Base-by-base conservation (phyloP, 2,329 filamentous ascomycete genomes). In the Lachnellula subtilissima region DNA sequence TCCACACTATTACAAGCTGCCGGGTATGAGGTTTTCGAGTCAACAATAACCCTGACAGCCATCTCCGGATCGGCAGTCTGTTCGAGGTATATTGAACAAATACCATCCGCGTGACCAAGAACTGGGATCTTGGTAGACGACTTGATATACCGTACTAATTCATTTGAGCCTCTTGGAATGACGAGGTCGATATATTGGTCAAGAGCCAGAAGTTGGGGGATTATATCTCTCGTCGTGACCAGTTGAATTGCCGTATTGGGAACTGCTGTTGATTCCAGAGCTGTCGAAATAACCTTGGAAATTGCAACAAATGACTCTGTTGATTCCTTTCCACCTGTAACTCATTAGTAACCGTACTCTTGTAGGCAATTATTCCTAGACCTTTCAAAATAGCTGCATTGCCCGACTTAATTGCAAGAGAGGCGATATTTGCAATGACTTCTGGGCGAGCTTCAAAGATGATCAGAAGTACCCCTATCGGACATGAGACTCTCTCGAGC, bases 381-480 rank as follows among this genome's bases (percentile, higher is more conserved):
- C 86, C 93, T 79, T 99, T 99, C 59, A 99, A 78, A 67, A 99
- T 97, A 51, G 92, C 94, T 37, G 94, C 89, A 73, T 99, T 99
- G 67, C 91, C 94, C 12, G 93, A 97, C 73, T 99, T 99, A 73
- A 99, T 89, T 39, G 94, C 92, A 23, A 99, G 80, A 4, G 92
- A 90, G 60, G 94, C 91, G 69, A 99, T 97, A 73, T 99, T 99
- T 69, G 93, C 94, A 69, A 99, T 97, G 62, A 99, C 94, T 75
- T 99, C 94, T 6, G 94, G 94, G 7, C 94, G 88, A 37, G 94
- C 94, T 75, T 99, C 94, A 70, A 99, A 99, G 69, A 99, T 97
- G 74, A 99, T 94, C 64, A 99, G 82, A 43, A 99, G 83, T n/a
- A 97, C 92, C 57, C 94, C 94, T 65, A 99, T 97, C 5, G 94